Evolutionary conservation across 1,139 yeast species (phyloP).

Genomic region (Candida labiduridarum): DNA sequence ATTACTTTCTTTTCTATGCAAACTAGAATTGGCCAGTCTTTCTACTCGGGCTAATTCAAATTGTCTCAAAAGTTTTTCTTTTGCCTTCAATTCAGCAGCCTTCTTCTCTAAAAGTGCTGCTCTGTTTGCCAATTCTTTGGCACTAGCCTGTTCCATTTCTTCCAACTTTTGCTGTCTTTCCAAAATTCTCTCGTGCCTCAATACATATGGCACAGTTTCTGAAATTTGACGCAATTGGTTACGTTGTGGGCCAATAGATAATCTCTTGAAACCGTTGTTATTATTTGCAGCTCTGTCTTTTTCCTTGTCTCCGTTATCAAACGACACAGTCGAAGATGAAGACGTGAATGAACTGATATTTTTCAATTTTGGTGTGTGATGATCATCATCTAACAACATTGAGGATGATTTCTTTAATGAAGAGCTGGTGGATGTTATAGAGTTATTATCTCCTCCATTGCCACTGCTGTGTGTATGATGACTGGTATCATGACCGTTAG

Average conservation of each 20-base stretch:
- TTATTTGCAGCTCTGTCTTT: slow-evolving; percentile 24
- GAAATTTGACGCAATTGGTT: slow-evolving; percentile 73
- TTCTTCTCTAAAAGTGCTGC: slow-evolving; percentile 77
- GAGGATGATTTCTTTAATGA: slow-evolving; percentile 32
- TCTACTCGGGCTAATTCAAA: slow-evolving; percentile 24
- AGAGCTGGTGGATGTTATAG: slow-evolving; percentile 26
- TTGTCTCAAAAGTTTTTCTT: slow-evolving; percentile 55
- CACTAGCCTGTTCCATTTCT: slow-evolving; percentile 76
- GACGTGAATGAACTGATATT: slow-evolving; percentile 35
- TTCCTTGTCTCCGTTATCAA: slow-evolving; percentile 18
- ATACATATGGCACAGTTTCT: slow-evolving; percentile 79
- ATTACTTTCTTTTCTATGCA: slow-evolving; percentile 6
- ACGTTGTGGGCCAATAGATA: slow-evolving; percentile 63
- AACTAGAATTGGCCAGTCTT: slow-evolving; percentile 6
- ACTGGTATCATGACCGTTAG: slow-evolving; percentile 20
- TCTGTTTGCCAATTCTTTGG: slow-evolving; percentile 67
- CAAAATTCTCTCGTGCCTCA: slow-evolving; percentile 72
- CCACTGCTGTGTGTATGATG: neutral
- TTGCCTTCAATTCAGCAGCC: slow-evolving; percentile 71
- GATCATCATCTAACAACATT: slow-evolving; percentile 39
- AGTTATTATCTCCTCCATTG: slow-evolving; percentile 20
- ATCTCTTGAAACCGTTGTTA: slow-evolving; percentile 51
- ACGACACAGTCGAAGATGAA: slow-evolving; percentile 33
- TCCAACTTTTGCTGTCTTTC: slow-evolving; percentile 78
- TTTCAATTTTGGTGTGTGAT: slow-evolving; percentile 32